Conservation (phyloP, 331 rosid species). For the Telfairia occidentalis region DNA sequence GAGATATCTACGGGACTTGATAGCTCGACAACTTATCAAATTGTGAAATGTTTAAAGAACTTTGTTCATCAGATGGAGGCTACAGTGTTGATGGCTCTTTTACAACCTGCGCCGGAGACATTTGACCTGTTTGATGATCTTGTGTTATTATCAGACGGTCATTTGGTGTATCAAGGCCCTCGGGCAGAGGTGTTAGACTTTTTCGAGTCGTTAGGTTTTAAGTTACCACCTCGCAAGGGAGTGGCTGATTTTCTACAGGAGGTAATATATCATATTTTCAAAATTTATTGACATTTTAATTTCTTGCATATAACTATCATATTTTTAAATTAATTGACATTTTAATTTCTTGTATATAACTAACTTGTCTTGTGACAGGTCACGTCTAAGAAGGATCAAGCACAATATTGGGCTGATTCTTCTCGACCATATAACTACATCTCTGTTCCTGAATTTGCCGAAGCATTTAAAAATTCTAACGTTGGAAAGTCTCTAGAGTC, state of each 20-base stretch:
- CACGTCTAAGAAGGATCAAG: slow-evolving; percentile 76
- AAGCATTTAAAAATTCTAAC: slow-evolving; percentile 45
- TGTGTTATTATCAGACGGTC: slow-evolving; percentile 61
- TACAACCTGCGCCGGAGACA: slow-evolving; percentile 94
- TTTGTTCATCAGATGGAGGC: slow-evolving; percentile 83
- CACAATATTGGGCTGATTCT: slow-evolving; percentile 74
- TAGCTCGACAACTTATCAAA: slow-evolving; percentile 80
- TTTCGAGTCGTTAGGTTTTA: slow-evolving; percentile 64
- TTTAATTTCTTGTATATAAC: not conserved
- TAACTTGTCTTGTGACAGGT: slow-evolving; percentile 34
- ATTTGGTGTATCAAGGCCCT: slow-evolving; percentile 69
- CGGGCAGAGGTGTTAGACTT: slow-evolving; percentile 56
- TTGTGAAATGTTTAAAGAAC: slow-evolving; percentile 61
- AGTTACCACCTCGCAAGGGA: slow-evolving; percentile 71
- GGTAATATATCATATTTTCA: slow-evolving; percentile 23
- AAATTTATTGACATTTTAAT: not conserved
- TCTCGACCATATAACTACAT: slow-evolving; percentile 49
- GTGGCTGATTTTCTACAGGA: slow-evolving; percentile 88
- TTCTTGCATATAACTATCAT: not conserved
- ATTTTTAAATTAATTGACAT: not conserved
- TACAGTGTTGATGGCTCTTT: slow-evolving; percentile 78
- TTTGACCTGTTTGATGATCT: slow-evolving; percentile 77
- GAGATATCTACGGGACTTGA: slow-evolving; percentile 92
- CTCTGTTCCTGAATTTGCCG: slow-evolving; percentile 51
- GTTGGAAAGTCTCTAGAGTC: slow-evolving; percentile 42